Conservation (phyloP, 495 filamentous ascomycete genomes). For the Aspergillus mulundensis region DNA sequence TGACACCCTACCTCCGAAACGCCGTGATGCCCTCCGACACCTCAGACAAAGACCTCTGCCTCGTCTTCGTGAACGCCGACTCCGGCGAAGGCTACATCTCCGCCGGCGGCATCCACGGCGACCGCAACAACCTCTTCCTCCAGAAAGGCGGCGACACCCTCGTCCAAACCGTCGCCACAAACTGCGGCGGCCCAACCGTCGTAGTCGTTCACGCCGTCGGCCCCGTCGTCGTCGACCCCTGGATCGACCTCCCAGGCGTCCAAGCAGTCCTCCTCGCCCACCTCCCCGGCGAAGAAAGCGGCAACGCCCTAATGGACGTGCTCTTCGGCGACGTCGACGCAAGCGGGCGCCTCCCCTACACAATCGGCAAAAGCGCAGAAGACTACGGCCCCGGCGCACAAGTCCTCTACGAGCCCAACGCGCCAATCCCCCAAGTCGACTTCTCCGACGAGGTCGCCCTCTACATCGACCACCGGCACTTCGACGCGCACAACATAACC, state of each 20-base stretch:
- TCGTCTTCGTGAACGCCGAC: constrained; percentile 61
- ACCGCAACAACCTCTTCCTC: constrained; percentile 74
- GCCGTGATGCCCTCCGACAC: constrained; percentile 36
- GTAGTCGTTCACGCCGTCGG: constrained; percentile 92
- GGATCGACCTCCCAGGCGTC: constrained; percentile 74
- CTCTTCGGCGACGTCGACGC: constrained; percentile 83
- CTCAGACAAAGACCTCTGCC: constrained; percentile 57
- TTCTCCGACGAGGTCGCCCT: constrained; percentile 66
- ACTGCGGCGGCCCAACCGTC: constrained; percentile 71
- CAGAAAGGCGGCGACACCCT: constrained; percentile 77
- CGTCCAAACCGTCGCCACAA: constrained; percentile 62
- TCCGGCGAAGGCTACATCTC: constrained; percentile 62
- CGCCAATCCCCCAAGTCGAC: constrained; percentile 73
- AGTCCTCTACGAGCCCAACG: constrained; percentile 71
- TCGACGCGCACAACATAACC: constrained; percentile 69
- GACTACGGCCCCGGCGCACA: constrained; percentile 81
- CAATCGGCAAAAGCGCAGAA: constrained; percentile 71
- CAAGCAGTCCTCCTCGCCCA: constrained; percentile 83
- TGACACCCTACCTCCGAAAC: constrained; percentile 61
- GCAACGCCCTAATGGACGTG: constrained; percentile 78
- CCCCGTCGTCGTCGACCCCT: constrained; percentile 77
- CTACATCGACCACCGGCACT: constrained; percentile 87
- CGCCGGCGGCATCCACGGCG: constrained; percentile 63
- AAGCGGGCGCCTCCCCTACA: constrained; percentile 85
- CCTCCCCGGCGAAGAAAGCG: constrained; percentile 86